These are phyloP conservation scores for Blastocystis sp. DNA, from an alignment of 352 stramenopile genomes.

Conservation along the genomic window DNA sequence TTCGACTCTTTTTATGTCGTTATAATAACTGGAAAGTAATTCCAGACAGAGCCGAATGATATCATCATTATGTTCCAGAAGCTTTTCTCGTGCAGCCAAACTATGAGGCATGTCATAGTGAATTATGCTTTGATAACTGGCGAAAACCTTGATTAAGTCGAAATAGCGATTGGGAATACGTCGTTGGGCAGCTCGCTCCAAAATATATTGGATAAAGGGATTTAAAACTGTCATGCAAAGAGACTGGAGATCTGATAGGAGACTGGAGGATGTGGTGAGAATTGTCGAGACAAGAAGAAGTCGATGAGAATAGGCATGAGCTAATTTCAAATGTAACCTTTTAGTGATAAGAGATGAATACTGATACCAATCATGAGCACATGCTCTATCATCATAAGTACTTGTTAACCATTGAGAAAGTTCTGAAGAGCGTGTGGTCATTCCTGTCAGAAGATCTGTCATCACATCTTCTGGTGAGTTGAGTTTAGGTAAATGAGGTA, in stretches of 20 bases:
- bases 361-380: background rate
- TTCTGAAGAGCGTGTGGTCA: background rate
- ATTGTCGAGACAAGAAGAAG: background rate
- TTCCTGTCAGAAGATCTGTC: background rate
- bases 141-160: background rate
- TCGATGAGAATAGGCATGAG: background rate
- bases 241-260: background rate
- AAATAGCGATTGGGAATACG: background rate
- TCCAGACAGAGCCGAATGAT: background rate
- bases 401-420: background rate
- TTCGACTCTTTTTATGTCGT: too few species aligned
- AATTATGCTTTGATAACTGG: background rate
- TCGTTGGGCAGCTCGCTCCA: background rate
- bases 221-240: background rate
- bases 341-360: background rate
- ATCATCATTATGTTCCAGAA: slow-evolving; percentile 6
- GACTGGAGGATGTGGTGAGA: background rate
- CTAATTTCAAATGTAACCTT: slow-evolving; percentile 1
- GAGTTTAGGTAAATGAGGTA: background rate
- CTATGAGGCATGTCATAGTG: background rate
- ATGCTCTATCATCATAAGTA: background rate
- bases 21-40: background rate
- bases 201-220: background rate
- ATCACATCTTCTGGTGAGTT: background rate
- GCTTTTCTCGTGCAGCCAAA: background rate